phyloP scores from a whole-genome alignment of 768 basidiomycete species.

The Boletus pseudo-olivaceus region DNA sequence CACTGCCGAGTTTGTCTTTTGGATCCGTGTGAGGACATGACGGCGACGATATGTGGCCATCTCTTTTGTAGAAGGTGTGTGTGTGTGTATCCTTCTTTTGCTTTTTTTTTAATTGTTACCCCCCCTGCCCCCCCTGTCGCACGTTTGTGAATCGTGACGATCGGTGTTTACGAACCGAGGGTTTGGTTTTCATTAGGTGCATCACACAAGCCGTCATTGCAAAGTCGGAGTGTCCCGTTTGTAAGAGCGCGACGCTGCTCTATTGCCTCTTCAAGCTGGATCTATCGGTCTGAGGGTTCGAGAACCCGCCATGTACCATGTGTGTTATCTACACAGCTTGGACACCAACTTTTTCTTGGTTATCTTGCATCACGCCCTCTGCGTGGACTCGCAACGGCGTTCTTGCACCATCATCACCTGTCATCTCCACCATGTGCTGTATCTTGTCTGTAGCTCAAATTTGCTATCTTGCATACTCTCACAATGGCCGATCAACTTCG shows the following conservation, averaged over 20 bases:
- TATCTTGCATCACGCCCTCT: not conserved
- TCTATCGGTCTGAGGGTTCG: constrained; percentile 21
- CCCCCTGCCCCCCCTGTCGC: not conserved
- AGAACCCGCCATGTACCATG: not conserved
- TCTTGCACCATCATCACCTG: not conserved
- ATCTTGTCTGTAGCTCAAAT: not conserved
- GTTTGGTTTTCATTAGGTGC: constrained; percentile 32
- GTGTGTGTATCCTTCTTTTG: not conserved
- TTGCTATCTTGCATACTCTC: not conserved
- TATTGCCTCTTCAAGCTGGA: constrained; percentile 58
- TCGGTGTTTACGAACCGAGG: not conserved
- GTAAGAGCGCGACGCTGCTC: constrained; percentile 45
- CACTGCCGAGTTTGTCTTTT: constrained; percentile 50
- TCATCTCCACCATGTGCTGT: not conserved
- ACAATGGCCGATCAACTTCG: not conserved
- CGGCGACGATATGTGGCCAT: constrained; percentile 61
- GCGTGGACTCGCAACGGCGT: not conserved
- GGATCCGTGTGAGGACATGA: constrained; percentile 50
- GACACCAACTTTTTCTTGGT: not conserved
- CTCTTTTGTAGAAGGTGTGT: constrained; percentile 55
- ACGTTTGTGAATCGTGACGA: not conserved
- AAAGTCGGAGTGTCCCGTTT: constrained; percentile 49
- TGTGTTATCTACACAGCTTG: not conserved
- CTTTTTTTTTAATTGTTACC: not conserved
- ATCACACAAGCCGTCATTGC: constrained; percentile 48